Base-by-base conservation (phyloP, 345 rosid genomes). In the Linum trigynum region DNA sequence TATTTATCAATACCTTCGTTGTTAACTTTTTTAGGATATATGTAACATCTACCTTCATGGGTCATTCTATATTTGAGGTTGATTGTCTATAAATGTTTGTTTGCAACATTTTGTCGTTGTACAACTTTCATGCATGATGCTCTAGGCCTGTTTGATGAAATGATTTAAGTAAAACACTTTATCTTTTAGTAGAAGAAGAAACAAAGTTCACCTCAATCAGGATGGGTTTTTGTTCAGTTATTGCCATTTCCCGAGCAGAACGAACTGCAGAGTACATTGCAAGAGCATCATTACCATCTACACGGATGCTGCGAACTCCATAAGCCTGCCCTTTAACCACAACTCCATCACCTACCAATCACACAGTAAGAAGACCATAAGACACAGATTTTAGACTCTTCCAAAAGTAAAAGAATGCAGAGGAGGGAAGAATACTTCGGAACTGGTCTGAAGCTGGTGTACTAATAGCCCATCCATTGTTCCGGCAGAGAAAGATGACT, bases 391-490 rank as follows among this genome's bases (percentile, higher is more conserved):
- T 61, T 12, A 15, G 51, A 11, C 62, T 23, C 5, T n/a, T 45
- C 37, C 36, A 3, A 43, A 63, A 50, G 59, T 37, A 12, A 23
- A 58, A 71, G 51, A 61, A 62, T 39, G 57, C 42, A 65, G 5
- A 43, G 14, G n/a, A 59, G 39, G n/a, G 59, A 72, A 43, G 14
- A 39, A 64, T 84, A 90, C 97, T 86, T 79, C 95, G 89, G 74
- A 90, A 88, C 77, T 88, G 97, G 57, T 90, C 95, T 51, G 92
- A 78, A 58, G 78, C 69, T 36, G 90, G 90, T 38, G 95, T 88
- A 60, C 97, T 90, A 65, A 90, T 90, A 2, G 95, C 95, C 97
- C 95, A 88, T 75, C 92, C 97, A 66, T 88, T 90, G 83, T 88
- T 88, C 57, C 95, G 83, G 72, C 97, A 90, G 39, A 90, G 78